Evolutionary conservation across 352 stramenopile species (phyloP), one percentile per base, ranked within the genome.

Genomic region (Phytopythium helicoides): DNA sequence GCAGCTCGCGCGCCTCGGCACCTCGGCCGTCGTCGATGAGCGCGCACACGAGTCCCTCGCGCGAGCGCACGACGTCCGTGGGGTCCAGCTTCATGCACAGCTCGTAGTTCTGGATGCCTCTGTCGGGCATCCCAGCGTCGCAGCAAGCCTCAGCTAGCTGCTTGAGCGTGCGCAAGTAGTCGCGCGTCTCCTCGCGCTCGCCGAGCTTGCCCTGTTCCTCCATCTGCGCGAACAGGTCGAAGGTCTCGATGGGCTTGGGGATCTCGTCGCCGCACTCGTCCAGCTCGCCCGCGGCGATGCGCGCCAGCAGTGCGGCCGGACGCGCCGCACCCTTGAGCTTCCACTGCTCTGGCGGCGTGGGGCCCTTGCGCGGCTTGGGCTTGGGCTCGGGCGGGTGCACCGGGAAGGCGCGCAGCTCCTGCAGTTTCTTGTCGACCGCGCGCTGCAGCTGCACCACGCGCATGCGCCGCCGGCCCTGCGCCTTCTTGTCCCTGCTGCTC

Each of bases 51-150:
- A 93, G 66, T 0, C 81, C 85, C 60, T 94, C 85, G 40, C 78
- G 68, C 10, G 82, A 76, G 34, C 77, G 68, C 39, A 79, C 59
- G 31, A 61, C 71, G 53, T 93, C 85, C 7, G 65, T 59, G 46
- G 72, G 80, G 45, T 94, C 85, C 38, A 92, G 64, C 21, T 64
- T 70, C 76, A 94, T 91, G 59, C 79, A 92, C 51, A 73, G 51
- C 54, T 92, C 73, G 61, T 93, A 94, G 60, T 91, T 75, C 47
- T 89, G 80, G 53, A 94, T 93, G 23, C 82, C 82, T 12, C 75
- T 76, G 38, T 91, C 80, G 2, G 71, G 60, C 80, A 92, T 80
- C 2, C 78, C 76, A 18, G 82, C 85, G 28, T 82, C 56, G 51
- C 81, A 92, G 53, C 82, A 91, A 0, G 82, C 80, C 19, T 77